Evolutionary conservation across 1,139 yeast species (phyloP).

Genomic region (Kodamaea suecica): DNA sequence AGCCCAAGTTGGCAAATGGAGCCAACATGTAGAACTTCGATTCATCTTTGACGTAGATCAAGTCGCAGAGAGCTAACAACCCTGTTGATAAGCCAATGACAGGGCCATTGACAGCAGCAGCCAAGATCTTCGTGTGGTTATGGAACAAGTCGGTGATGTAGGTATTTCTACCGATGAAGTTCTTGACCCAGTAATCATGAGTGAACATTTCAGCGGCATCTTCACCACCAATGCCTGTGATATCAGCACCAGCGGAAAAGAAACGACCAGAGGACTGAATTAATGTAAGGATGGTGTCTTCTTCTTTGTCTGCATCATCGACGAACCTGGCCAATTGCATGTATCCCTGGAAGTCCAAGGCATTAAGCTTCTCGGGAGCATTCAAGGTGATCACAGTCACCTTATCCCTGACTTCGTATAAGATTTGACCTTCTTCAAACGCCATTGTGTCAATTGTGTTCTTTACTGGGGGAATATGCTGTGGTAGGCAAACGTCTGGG

Average conservation of each 20-base stretch:
- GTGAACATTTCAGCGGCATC: conserved; percentile 30
- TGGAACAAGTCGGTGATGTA: conserved; percentile 67
- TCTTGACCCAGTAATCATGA: conserved; percentile 55
- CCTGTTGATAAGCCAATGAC: conserved; percentile 81
- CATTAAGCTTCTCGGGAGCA: conserved; percentile 61
- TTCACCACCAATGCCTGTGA: conserved; percentile 25
- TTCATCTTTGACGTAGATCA: conserved; percentile 66
- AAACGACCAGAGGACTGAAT: conserved; percentile 71
- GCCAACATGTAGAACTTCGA: conserved; percentile 56
- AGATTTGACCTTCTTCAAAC: conserved; percentile 19
- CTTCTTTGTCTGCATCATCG: conserved; percentile 65
- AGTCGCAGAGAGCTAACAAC: conserved; percentile 70
- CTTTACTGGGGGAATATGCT: no score
- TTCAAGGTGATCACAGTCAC: conserved; percentile 68
- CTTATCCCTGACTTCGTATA: conserved; percentile 52
- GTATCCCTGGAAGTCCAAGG: conserved; percentile 67
- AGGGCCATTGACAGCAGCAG: conserved; percentile 82
- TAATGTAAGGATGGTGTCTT: conserved; percentile 62
- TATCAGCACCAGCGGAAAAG: conserved; percentile 86
- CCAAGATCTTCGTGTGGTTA: conserved; percentile 69
- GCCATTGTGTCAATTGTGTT: not conserved
- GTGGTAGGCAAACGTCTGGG: no score
- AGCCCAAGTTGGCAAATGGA: conserved; percentile 82
- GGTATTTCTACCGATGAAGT: conserved; percentile 67
- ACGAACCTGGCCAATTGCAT: conserved; percentile 57